Evolutionary conservation across 495 filamentous ascomycete genomes (phyloP).

Genomic region (Schizothecium vesticola): DNA sequence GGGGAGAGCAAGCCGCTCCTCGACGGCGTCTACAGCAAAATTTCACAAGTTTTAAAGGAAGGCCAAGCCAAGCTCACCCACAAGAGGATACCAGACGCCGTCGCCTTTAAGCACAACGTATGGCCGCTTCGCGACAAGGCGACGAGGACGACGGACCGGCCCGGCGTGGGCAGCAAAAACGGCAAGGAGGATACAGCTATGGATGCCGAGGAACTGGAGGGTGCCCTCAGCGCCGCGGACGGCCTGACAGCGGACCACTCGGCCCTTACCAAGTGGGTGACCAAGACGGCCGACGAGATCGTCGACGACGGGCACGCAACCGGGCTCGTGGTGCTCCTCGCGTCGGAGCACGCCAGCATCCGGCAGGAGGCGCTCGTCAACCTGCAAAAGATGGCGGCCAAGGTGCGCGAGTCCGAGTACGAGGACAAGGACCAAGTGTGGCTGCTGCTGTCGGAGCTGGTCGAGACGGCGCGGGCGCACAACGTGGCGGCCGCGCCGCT

Average conservation of each 20-base stretch:
- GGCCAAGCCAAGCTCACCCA: conserved; percentile 13
- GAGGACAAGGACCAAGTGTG: conserved; percentile 70
- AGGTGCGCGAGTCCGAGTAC: conserved; percentile 64
- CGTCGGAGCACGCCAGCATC: conserved; percentile 65
- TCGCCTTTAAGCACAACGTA: conserved; percentile 15
- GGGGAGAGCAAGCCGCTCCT: conserved; percentile 40
- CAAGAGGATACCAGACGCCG: conserved; percentile 6
- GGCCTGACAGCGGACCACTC: conserved; percentile 49
- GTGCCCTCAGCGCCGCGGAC: conserved; percentile 30
- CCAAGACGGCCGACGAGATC: conserved; percentile 66
- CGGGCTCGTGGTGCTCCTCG: conserved; percentile 67
- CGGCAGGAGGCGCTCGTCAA: conserved; percentile 68
- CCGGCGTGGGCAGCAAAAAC: neutral
- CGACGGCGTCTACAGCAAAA: conserved; percentile 25
- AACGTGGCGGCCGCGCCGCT: conserved; percentile 54
- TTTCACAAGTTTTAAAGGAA: conserved; percentile 19
- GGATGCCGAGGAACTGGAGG: conserved; percentile 24
- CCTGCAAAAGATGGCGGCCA: conserved; percentile 57
- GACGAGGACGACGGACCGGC: neutral
- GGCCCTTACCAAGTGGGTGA: conserved; percentile 60
- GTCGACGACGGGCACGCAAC: conserved; percentile 65
- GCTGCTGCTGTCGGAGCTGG: conserved; percentile 69
- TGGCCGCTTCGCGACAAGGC: conserved; percentile 5
- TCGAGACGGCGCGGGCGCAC: conserved; percentile 58
- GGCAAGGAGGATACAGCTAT: conserved; percentile 1